Evolutionary conservation across 495 filamentous ascomycete species (phyloP), one percentile per base, ranked within the genome.

Genomic region (Penicillium ochrochloron): DNA sequence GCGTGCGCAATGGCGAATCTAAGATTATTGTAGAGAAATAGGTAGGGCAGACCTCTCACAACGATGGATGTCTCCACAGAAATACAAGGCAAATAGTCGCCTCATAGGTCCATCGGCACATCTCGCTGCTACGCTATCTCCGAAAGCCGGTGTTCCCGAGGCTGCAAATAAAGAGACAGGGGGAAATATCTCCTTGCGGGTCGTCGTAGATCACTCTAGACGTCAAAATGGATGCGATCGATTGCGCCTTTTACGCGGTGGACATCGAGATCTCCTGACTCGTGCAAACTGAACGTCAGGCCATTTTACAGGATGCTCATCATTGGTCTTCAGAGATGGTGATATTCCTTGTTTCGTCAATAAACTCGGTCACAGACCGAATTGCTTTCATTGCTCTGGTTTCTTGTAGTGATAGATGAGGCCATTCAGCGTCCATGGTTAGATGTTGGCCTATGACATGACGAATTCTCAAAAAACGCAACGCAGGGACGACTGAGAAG

Each of bases 111-210:
- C 1, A 29, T 52, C 25, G 17, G 15, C 27, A 14, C 37, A 17
- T 15, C 42, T 42, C 31, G 29, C 27, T 25, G 19, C 3, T 35
- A 23, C 6, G 21, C 25, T 33, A 57, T 57, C 61, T 51, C 53
- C 61, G 39, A 63, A 63, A 50, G 11, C 61, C 53, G 61, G 10
- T 51, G 33, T 21, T 31, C 7, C 61, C 61, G 42, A 51, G 35
- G 60, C 52, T 25, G 29, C n/a, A 25, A 46, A 21, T 44, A 29
- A 27, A 27, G 44, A 21, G 9, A 19, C 44, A 48, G 3, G 9
- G 44, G 44, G 11, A 48, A 48, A 48, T 12, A 23, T 48, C 8
- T 46, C 42, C 42, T 46, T 46, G 2, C 19, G 42, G 14, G 7
- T 46, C 9, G 12, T 15, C 19, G 42, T 23, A 21, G 19, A 48